These are phyloP conservation scores for Aspergillus udagawae DNA, from an alignment of 2,329 filamentous ascomycete species.

Conservation along the genomic window DNA sequence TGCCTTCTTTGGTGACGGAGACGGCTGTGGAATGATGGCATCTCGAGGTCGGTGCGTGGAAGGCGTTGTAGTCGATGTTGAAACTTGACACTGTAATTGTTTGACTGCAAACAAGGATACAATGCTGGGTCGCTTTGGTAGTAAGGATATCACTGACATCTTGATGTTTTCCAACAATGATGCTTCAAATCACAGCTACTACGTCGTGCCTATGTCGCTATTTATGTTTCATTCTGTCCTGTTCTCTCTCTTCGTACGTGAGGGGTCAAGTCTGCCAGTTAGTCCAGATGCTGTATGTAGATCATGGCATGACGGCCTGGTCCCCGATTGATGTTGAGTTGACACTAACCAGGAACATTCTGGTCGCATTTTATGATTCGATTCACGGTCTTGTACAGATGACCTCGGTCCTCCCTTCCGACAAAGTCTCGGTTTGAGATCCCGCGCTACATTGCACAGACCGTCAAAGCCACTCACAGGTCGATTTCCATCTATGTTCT, in stretches of 20 bases:
- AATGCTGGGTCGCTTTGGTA: neutral
- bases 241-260: neutral
- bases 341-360: neutral
- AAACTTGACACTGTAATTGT: neutral
- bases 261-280: neutral
- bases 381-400: neutral
- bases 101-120: neutral
- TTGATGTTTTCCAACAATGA: neutral
- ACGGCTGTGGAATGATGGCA: neutral
- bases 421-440: neutral
- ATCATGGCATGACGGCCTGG: neutral
- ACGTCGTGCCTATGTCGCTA: neutral
- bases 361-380: neutral
- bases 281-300: neutral
- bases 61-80: neutral
- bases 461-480: neutral
- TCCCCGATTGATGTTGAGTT: neutral
- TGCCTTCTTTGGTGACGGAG: conserved; percentile 32
- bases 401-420: neutral
- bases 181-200: neutral
- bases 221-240: neutral
- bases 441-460: neutral
- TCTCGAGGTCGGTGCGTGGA: neutral
- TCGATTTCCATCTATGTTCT: neutral
- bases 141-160: neutral